Evolutionary conservation across 371 early-diverging fungal genomes (phyloP), one percentile per base, ranked within the genome.

Genomic region (Nosema muscidifuracis): DNA sequence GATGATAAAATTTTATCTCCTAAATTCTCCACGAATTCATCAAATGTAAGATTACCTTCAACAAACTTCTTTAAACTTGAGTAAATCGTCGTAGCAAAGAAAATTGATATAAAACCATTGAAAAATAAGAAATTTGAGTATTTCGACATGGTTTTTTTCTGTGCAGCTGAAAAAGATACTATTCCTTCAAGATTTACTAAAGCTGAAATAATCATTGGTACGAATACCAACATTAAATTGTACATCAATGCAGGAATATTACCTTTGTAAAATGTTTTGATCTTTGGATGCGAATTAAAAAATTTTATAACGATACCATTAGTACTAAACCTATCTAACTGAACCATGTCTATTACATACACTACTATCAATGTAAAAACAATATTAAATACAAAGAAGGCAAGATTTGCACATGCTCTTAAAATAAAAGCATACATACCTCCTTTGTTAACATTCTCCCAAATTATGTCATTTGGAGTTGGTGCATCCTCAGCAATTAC

Each of bases 381-480:
- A 16, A 71, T 13, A 36, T 73, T 76, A 55, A 81, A 81, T 15
- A 76, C 15, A 28, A 82, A 62, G 43, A 80, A 82, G 2, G 78
- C 34, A 20, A 78, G n/a, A 16, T 57, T 20, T 7, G 77, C 74
- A 55, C 63, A 28, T 9, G 81, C 16, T 20, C 71, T 75, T 38
- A 40, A 44, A 26, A 84, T 34, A 50, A 75, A 69, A 16, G 53
- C n/a, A 2, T 20, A 33, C 4, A 78, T 47, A 42, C 65, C 77
- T 0, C 71, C 42, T 31, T 71, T 67, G 22, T 57, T 74, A 2
- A 84, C 65, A 50, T 79, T 77, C 30, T 50, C 30, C 82, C 83
- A 84, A 6, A 81, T 80, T 34, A 82, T 65, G 50, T 81, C 80
- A 40, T 82, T 78, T 40, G 84, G 81, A 18, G 81, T 69, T 6